Evolutionary conservation across 2,329 filamentous ascomycete species (phyloP), one percentile per base, ranked within the genome.

Genomic region (Penicillium sp.): DNA sequence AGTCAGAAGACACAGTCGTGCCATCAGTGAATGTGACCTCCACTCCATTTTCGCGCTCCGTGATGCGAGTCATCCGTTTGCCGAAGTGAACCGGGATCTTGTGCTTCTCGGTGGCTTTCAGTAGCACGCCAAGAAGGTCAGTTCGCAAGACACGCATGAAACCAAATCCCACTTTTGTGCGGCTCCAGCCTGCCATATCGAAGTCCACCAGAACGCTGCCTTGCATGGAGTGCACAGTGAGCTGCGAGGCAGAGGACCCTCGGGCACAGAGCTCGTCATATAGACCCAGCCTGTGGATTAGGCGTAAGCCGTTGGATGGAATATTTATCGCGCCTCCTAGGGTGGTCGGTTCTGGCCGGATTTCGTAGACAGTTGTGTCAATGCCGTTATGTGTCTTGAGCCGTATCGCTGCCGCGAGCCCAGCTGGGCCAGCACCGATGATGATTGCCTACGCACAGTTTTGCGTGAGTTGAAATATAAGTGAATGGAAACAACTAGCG

Each of bases 291-390:
- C 64, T 68, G 38, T 71, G 41, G 4, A 73, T 59, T 1, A 72
- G 54, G 28, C 71, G 68, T 20, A 71, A 59, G 3, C 72, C 73
- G 55, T 75, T 76, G 17, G 69, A 63, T 5, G 66, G 64, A 34
- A 75, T 69, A 5, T 66, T 67, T 31, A 75, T 52, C 4, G 67
- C 67, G 4, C 73, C 74, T 4, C 73, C 74, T 4, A 75, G 61
- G 12, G 70, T 70, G n/a, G 67, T 69, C 2, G 71, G 70, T 28
- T 68, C 55, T 7, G 65, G 41, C 5, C 73, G 71, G 45, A 73
- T 39, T 57, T 76, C 73, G 55, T 73, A 71, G 39, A 75, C 57
- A 8, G 61, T 62, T 50, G 60, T 53, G 22, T 57, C 48, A 17
- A 65, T 61, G 17, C 58, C 58, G 39, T 63, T 66, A 17, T 50